Conservation (phyloP, 148 eudicot genomes). For the Camellia japonica region DNA sequence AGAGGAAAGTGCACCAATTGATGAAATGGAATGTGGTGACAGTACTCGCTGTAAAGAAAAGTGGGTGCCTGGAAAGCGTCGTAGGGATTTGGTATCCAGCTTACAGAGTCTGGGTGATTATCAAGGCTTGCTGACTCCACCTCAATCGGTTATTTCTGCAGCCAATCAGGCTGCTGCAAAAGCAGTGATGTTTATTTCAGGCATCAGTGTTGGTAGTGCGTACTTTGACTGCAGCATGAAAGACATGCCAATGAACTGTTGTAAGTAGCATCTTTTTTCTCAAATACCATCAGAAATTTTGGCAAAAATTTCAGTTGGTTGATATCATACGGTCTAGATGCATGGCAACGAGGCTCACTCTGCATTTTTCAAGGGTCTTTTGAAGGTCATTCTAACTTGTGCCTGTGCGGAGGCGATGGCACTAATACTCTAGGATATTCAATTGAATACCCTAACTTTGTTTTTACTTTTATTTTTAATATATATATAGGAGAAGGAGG, state of each 20-base stretch:
- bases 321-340: background rate
- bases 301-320: background rate
- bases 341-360: no score
- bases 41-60: slow-evolving; percentile 34
- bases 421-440: no score
- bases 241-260: slow-evolving; percentile 63
- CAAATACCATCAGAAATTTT: background rate
- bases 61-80: slow-evolving; percentile 41
- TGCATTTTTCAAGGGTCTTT: background rate
- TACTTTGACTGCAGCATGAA: slow-evolving; percentile 66
- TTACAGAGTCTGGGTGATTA: slow-evolving; percentile 72
- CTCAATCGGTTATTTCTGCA: slow-evolving; percentile 58
- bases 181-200: slow-evolving; percentile 77
- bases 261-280: slow-evolving; percentile 46
- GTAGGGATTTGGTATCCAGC: slow-evolving; percentile 65
- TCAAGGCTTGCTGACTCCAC: slow-evolving; percentile 72
- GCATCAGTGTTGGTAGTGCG: slow-evolving; percentile 50
- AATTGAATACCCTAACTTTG: no score
- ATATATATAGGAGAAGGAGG: no score
- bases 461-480: no score
- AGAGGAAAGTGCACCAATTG: slow-evolving; percentile 55
- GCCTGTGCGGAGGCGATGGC: no score
- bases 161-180: slow-evolving; percentile 94
- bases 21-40: slow-evolving; percentile 32
- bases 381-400: no score